Percentiles rank a stretch among this genome's conserved stretches.
Evolutionary conservation across 148 eudicot genomes (phyloP).

Genomic region (Camellia lanceoleosa): DNA sequence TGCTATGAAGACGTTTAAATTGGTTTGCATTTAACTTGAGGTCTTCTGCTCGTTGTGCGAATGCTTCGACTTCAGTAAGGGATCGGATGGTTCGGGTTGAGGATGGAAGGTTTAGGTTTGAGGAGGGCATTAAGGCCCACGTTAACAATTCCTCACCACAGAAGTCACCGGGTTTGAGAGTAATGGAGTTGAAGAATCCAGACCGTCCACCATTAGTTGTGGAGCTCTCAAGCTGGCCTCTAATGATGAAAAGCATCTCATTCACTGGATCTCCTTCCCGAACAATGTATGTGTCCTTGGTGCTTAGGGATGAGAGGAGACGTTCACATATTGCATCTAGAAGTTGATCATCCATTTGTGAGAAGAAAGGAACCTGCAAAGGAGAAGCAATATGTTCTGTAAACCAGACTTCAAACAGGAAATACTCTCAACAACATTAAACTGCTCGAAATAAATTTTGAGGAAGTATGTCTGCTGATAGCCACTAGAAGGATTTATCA

Average conservation of each 20-base stretch:
- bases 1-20: conserved; percentile 44
- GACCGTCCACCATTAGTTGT: conserved; percentile 88
- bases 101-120: conserved; percentile 63
- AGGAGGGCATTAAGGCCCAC: conserved; percentile 68
- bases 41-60: conserved; percentile 77
- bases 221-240: conserved; percentile 86
- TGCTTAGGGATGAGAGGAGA: conserved; percentile 60
- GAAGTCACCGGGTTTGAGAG: conserved; percentile 72
- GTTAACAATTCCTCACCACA: conserved; percentile 87
- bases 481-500: neutral
- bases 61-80: conserved; percentile 77
- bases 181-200: conserved; percentile 77
- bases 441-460: neutral
- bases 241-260: conserved; percentile 78
- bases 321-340: conserved; percentile 88
- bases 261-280: conserved; percentile 90
- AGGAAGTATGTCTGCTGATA: neutral
- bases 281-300: conserved; percentile 67
- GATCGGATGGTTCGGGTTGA: conserved; percentile 79
- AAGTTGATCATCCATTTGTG: conserved; percentile 83
- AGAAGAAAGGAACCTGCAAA: conserved; percentile 77
- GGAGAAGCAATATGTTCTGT: neutral
- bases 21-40: conserved; percentile 55
- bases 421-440: neutral
- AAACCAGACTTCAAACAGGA: neutral